Base-by-base conservation (phyloP, 768 basidiomycete genomes). In the Pleurotus sapidus region DNA sequence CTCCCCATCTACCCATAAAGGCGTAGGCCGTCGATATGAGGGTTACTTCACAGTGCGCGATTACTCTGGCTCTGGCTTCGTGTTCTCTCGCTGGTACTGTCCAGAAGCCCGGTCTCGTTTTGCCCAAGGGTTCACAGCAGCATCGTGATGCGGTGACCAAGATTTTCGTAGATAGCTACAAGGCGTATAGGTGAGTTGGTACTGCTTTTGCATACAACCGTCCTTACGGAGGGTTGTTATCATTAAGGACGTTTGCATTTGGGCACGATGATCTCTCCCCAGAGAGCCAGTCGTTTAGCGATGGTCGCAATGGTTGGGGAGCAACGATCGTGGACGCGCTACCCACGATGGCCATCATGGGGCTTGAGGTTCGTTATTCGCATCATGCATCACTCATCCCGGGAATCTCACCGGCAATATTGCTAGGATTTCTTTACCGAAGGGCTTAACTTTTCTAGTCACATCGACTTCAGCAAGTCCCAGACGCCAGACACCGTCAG, bases 231-330 rank as follows among this genome's bases (percentile, higher is more conserved):
- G 20, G 20, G 1, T 20, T 20, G 20, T 20, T 20, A 53, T 24
- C 47, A 12, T 43, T 23, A 59, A 87, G 86, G 63, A 59, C 74
- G 34, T 78, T 77, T 59, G 86, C 87, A 0, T 84, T 75, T 65
- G 80, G 82, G 0, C 82, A 87, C 59, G 87, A 89, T 54, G 80
- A 87, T 51, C 68, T 88, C 17, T 68, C 72, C 4, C 86, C 86
- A 0, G 64, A 82, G 15, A 74, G 71, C 11, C 61, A 77, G 67
- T 67, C 74, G 55, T 69, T 58, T 17, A 55, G 61, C 11, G 67
- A 69, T 47, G 50, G 59, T 14, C 66, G 65, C 9, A 66, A 71
- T 60, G 70, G 72, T 11, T 73, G 67, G 67, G 72, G 70, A 15
- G 82, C 83, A 24, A 72, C 78, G 15, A 78, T 84, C 34, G 73